These are phyloP conservation scores for Rhododendron williamsianum DNA, from an alignment of 148 eudicot genomes.

Conservation along the genomic window DNA sequence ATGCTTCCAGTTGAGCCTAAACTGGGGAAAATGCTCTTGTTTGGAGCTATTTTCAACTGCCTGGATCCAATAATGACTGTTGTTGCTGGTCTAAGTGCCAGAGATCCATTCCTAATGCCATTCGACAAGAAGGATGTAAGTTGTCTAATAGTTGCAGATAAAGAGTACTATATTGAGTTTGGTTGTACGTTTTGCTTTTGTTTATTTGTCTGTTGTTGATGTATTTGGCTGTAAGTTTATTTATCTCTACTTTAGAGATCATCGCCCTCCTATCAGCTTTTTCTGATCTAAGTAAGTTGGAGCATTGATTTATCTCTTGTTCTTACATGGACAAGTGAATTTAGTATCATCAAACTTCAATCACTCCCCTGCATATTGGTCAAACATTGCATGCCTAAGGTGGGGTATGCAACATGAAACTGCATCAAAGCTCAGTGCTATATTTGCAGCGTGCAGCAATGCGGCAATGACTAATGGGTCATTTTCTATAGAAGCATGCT, in stretches of 20 bases:
- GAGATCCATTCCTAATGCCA: constrained; percentile 92
- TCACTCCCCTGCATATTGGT: neutral
- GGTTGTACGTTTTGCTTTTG: neutral
- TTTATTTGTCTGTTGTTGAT: constrained; percentile 6
- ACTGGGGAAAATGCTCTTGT: constrained; percentile 88
- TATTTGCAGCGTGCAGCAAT: neutral
- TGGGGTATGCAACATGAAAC: neutral
- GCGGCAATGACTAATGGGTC: neutral
- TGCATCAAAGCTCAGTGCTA: neutral
- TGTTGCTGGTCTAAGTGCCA: constrained; percentile 90
- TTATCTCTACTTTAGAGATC: neutral
- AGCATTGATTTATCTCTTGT: constrained; percentile 2
- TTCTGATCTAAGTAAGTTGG: neutral
- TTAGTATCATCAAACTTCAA: neutral
- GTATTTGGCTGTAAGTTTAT: neutral
- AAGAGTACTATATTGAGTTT: neutral
- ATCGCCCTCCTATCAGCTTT: neutral
- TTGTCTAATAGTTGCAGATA: constrained; percentile 2
- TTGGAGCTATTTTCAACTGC: constrained; percentile 90
- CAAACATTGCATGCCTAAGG: neutral
- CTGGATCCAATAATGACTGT: constrained; percentile 91
- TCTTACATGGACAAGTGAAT: neutral
- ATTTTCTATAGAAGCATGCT: neutral
- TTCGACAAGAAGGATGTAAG: constrained; percentile 92
- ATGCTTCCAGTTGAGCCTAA: constrained; percentile 97